Evolutionary conservation across 2,329 filamentous ascomycete species (phyloP).

Genomic region (Teratosphaeriaceae sp.): DNA sequence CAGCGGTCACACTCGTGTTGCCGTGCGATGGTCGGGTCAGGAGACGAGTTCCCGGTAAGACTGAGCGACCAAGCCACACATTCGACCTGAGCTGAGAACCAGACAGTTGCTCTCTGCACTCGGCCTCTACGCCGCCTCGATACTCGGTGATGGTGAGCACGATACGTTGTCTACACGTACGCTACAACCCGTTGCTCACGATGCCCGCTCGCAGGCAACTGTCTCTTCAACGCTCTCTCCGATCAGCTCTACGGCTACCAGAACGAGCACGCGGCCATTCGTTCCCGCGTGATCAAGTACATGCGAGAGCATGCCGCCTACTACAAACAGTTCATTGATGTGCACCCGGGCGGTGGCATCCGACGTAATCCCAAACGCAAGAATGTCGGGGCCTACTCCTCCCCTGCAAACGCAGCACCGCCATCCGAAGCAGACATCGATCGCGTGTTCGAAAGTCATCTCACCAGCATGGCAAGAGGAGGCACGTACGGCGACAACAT

Average conservation of each 20-base stretch:
- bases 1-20: conserved; percentile 6
- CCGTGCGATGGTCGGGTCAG: conserved; percentile 20
- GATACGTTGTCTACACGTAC: conserved; percentile 3
- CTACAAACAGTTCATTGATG: conserved; percentile 59
- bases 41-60: conserved; percentile 49
- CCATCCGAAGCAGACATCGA: conserved; percentile 51
- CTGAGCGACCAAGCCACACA: too few species aligned
- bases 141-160: conserved; percentile 56
- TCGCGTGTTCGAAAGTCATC: conserved; percentile 47
- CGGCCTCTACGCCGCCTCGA: conserved; percentile 54
- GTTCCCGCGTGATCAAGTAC: conserved; percentile 52
- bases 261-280: conserved; percentile 51
- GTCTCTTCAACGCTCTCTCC: conserved; percentile 61
- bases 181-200: conserved; percentile 4
- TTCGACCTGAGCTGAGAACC: too few species aligned
- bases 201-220: conserved; percentile 49
- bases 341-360: conserved; percentile 47
- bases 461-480: conserved; percentile 53
- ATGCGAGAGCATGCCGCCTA: conserved; percentile 55
- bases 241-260: conserved; percentile 60
- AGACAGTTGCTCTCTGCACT: conserved; percentile 49
- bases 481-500: conserved; percentile 61
- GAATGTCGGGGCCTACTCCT: conserved; percentile 43
- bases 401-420: conserved; percentile 37
- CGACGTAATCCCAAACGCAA: conserved; percentile 54